Evolutionary conservation across 495 filamentous ascomycete species (phyloP).

Genomic region (Articulospora tetracladia): DNA sequence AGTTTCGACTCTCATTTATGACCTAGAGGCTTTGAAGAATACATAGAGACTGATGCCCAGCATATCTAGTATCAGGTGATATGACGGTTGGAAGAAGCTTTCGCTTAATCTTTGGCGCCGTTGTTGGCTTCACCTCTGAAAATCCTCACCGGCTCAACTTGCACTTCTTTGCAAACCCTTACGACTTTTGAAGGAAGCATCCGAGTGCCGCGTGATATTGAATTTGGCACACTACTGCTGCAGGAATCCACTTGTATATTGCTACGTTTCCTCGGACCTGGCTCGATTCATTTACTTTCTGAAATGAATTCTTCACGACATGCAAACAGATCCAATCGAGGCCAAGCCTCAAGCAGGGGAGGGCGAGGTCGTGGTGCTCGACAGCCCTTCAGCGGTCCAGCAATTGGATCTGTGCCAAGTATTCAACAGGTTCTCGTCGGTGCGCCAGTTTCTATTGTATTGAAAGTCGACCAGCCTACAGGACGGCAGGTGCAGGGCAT

Average conservation of each 20-base stretch:
- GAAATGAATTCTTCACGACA: not conserved
- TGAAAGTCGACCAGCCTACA: slow-evolving; percentile 68
- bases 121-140: too few species aligned
- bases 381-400: not conserved
- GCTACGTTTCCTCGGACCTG: not conserved
- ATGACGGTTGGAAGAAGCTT: too few species aligned
- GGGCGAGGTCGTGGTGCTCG: not conserved
- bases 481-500: slow-evolving; percentile 60
- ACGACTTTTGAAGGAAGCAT: too few species aligned
- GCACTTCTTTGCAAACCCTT: too few species aligned
- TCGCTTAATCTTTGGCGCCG: too few species aligned
- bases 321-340: not conserved
- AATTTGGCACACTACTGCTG: not conserved
- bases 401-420: slow-evolving; percentile 37
- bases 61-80: too few species aligned
- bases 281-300: not conserved
- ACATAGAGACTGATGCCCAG: too few species aligned
- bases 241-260: not conserved
- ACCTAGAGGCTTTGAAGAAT: too few species aligned
- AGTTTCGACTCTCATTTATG: too few species aligned
- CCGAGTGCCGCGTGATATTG: too few species aligned
- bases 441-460: slow-evolving; percentile 60
- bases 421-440: slow-evolving; percentile 49
- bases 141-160: too few species aligned
- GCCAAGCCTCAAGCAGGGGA: not conserved